Conservation (phyloP, 257 asterid species). For the Forsythia suspensa region DNA sequence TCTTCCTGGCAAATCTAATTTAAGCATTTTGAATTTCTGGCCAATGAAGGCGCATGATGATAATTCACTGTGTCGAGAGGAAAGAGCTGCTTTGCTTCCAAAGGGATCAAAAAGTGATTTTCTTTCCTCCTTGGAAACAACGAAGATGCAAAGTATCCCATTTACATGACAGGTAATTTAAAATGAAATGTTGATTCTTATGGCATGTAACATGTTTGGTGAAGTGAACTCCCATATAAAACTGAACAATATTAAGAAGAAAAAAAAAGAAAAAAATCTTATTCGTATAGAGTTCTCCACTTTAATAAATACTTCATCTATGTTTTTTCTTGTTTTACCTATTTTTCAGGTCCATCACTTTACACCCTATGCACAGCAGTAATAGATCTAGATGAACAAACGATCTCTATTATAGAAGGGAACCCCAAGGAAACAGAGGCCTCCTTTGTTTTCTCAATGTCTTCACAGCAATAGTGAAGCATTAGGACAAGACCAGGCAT, state of each 20-base stretch:
- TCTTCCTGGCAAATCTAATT: background rate
- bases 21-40: conserved; percentile 10
- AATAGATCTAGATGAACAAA: conserved; percentile 43
- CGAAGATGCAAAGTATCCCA: conserved; percentile 53
- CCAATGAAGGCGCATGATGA: conserved; percentile 61
- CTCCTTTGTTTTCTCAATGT: conserved; percentile 34
- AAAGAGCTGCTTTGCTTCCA: conserved; percentile 63
- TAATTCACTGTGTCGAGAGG: conserved; percentile 69
- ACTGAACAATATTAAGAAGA: background rate
- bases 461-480: background rate
- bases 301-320: background rate
- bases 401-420: conserved; percentile 44
- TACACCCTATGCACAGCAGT: conserved; percentile 51
- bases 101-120: conserved; percentile 55
- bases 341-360: conserved; percentile 66
- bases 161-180: conserved; percentile 72
- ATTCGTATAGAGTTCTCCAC: background rate
- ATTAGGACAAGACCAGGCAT: background rate
- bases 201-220: background rate
- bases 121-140: conserved; percentile 70
- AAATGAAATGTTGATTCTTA: background rate
- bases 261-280: background rate
- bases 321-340: background rate
- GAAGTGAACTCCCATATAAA: background rate
- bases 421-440: conserved; percentile 31